Base-by-base conservation (phyloP, 306 rosid species). In the Gynostemma pentaphyllum region DNA sequence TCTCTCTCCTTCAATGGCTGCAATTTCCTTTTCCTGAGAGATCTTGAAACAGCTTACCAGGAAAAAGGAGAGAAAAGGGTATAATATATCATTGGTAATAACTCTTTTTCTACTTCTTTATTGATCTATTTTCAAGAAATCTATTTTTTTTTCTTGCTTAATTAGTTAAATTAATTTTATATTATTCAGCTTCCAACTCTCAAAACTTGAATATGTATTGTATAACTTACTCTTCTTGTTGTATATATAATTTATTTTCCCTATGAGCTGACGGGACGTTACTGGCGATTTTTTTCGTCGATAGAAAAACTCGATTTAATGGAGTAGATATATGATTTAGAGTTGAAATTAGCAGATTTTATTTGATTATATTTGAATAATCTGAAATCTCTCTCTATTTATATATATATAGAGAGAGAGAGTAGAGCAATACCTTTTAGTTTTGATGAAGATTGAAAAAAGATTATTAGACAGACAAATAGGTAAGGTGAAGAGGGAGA, bases 1-100 rank as follows among this genome's bases (percentile, higher is more conserved):
- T 80, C 84, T 56, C 66, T 77, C 72, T 70, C 78, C 64, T 66
- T 45, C 24, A 54, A 73, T 66, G 59, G 60, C 76, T 68, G 29
- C 54, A 47, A 57, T 76, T 68, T 80, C 79, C 68, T 70, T 75
- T 75, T 77, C 79, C 70, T 64, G 39, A 34, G 65, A 60, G 44
- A 55, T 55, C 42, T 55, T 55, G 63, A 55, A 55, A 30, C 63
- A 30, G 63, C 63, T 55, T 18, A 55, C 42, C n/a, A n/a, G n/a
- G n/a, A 55, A 24, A 51, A 51, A 12, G 59, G 19, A 51, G 28
- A 16, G 56, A 54, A 54, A 54, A 23, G 41, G 40, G 18, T n/a
- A n/a, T n/a, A 55, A 55, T 29, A 32, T 29, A 9, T 55, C 18
- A 55, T 55, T 18, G 63, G 63, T 55, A 55, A 30, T 16, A 55